Evolutionary conservation across 176 grass and related monocot genomes (phyloP).

Genomic region (Oryza meyeriana): DNA sequence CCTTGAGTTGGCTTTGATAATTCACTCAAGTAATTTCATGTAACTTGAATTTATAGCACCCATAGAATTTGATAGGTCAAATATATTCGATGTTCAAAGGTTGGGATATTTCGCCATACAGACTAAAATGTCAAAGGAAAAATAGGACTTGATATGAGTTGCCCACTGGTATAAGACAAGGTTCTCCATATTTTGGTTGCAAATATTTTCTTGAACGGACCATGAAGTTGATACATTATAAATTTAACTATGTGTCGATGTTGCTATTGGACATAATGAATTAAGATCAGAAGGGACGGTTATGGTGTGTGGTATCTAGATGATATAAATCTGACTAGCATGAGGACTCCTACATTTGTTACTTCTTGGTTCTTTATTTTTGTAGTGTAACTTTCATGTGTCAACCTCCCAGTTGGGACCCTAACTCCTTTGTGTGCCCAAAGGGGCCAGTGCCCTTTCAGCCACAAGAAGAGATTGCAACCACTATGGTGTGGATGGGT

Average conservation of each 20-base stretch:
- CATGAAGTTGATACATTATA: neutral
- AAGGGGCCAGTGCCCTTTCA: conserved; percentile 36
- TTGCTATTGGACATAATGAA: neutral
- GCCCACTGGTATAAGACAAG: neutral
- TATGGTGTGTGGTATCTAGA: neutral
- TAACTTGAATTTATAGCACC: neutral
- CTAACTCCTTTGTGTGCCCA: conserved; percentile 4
- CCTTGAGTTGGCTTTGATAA: neutral
- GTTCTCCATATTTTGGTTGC: neutral
- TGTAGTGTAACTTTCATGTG: conserved; percentile 40
- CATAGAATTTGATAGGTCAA: neutral
- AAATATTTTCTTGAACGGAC: neutral
- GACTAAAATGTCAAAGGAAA: neutral
- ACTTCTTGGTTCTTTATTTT: conserved; percentile 23
- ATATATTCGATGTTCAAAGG: neutral
- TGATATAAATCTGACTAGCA: neutral
- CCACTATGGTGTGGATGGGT: conserved; percentile 23
- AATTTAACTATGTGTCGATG: neutral
- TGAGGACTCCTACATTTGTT: neutral
- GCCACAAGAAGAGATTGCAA: conserved; percentile 33
- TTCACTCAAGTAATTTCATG: neutral
- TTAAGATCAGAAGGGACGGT: neutral
- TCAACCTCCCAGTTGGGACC: conserved; percentile 29
- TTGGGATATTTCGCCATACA: neutral
- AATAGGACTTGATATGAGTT: neutral